Evolutionary conservation across 441 rosid genomes (phyloP).

Genomic region (Melastoma candidum): DNA sequence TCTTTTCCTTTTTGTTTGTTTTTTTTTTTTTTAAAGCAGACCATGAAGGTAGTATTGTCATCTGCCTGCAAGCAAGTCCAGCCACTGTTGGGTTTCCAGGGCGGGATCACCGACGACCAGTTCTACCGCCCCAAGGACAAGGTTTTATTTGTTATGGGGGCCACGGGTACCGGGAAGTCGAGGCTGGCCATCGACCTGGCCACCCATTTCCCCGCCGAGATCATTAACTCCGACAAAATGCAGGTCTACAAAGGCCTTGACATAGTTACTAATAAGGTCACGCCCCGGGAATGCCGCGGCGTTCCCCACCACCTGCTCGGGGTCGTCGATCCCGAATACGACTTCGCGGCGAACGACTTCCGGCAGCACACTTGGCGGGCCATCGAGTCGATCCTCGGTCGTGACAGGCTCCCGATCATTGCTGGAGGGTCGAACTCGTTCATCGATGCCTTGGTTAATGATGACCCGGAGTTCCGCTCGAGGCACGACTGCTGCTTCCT

Average conservation of each 20-base stretch:
- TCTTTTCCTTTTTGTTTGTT: too few relatives aligned
- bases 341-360: slow-evolving; percentile 45
- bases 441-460: slow-evolving; percentile 44
- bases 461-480: slow-evolving; percentile 33
- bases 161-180: slow-evolving; percentile 80
- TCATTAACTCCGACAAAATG: slow-evolving; percentile 69
- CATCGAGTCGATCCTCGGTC: slow-evolving; percentile 28
- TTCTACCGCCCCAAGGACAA: slow-evolving; percentile 49
- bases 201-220: slow-evolving; percentile 50
- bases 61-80: slow-evolving; percentile 42
- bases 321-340: slow-evolving; percentile 23
- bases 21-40: too few relatives aligned
- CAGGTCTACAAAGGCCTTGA: slow-evolving; percentile 67
- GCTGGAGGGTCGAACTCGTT: slow-evolving; percentile 77
- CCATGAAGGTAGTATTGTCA: slow-evolving; percentile 7
- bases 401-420: slow-evolving; percentile 46
- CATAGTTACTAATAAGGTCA: slow-evolving; percentile 61
- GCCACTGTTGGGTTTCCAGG: slow-evolving; percentile 41
- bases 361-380: slow-evolving; percentile 25
- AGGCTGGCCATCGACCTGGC: slow-evolving; percentile 69
- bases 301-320: slow-evolving; percentile 67
- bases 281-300: slow-evolving; percentile 52
- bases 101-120: slow-evolving; percentile 20
- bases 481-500: slow-evolving; percentile 52
- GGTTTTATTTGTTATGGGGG: slow-evolving; percentile 65